Conservation (phyloP, 306 rosid species). For the Cotoneaster glaucophyllus region DNA sequence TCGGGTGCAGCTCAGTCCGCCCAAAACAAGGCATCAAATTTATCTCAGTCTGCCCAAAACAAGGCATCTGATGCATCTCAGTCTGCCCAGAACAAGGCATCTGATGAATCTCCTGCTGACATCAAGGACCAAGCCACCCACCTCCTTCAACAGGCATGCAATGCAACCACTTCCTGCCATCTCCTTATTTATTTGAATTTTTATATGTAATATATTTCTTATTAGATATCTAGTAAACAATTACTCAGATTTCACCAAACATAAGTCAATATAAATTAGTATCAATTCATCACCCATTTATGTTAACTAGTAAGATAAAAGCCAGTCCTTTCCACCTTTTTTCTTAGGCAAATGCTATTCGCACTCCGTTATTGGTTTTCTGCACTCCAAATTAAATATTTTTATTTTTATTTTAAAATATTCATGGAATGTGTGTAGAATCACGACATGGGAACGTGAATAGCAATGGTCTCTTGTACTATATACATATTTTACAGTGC, state of each 20-base stretch:
- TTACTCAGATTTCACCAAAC: not conserved
- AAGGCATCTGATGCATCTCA: not conserved
- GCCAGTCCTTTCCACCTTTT: not conserved
- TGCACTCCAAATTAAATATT: not conserved
- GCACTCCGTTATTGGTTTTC: not conserved
- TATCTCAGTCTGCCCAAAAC: conserved; percentile 13
- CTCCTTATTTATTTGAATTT: not conserved
- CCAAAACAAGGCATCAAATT: conserved; percentile 14
- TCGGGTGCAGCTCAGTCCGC: not conserved
- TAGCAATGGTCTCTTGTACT: not conserved
- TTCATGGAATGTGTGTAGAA: not conserved
- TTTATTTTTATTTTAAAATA: not conserved
- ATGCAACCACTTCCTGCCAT: not conserved
- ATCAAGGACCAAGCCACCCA: conserved; percentile 35
- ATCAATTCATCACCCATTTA: not conserved
- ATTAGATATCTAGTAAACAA: not conserved
- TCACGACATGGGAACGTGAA: not conserved
- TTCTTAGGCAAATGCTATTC: not conserved
- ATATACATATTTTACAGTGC: not conserved
- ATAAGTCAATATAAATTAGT: not conserved
- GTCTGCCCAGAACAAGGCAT: conserved; percentile 15
- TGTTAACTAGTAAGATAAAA: not conserved
- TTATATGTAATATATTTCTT: not conserved
- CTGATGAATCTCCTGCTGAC: conserved; percentile 13
- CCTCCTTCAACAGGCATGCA: conserved; percentile 45